Evolutionary conservation across 805 yeast genomes (phyloP).

Genomic region (Cyberlindnera veronae): DNA sequence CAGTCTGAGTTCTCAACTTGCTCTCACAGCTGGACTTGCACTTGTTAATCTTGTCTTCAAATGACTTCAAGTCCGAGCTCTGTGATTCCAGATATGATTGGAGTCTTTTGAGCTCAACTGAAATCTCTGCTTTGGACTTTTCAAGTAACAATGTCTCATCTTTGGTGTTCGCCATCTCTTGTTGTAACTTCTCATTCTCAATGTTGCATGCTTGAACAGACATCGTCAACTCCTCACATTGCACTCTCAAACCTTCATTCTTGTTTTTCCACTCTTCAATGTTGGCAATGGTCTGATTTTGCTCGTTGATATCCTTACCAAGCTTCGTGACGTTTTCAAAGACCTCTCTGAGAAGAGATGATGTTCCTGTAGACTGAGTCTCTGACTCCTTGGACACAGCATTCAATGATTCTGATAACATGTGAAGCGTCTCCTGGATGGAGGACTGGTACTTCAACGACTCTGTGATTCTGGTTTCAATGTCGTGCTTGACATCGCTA

Average conservation of each 20-base stretch:
- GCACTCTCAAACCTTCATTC: not conserved
- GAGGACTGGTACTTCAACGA: not conserved
- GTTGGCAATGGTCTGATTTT: slow-evolving; percentile 9
- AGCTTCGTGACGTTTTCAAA: slow-evolving; percentile 15
- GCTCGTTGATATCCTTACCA: slow-evolving; percentile 22
- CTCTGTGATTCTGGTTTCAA: not conserved
- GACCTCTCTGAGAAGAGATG: not conserved
- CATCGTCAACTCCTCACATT: slow-evolving; percentile 4
- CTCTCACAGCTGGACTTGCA: slow-evolving; percentile 30
- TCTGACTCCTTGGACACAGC: not conserved
- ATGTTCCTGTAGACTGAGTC: not conserved
- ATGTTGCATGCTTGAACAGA: not conserved
- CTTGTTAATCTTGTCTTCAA: slow-evolving; percentile 19
- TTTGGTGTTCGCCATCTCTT: not conserved
- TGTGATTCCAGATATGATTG: not conserved
- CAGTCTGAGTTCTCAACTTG: slow-evolving; percentile 34
- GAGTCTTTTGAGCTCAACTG: slow-evolving; percentile 2
- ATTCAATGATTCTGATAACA: not conserved
- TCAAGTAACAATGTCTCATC: slow-evolving; percentile 1
- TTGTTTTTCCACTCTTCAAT: slow-evolving; percentile 6
- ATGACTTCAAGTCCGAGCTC: slow-evolving; percentile 3
- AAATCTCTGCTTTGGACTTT: not conserved
- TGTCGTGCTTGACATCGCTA: not conserved
- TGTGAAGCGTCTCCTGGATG: not conserved
- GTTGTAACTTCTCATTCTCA: not conserved